Evolutionary conservation across 345 rosid genomes (phyloP).

Genomic region (Combretum micranthum): DNA sequence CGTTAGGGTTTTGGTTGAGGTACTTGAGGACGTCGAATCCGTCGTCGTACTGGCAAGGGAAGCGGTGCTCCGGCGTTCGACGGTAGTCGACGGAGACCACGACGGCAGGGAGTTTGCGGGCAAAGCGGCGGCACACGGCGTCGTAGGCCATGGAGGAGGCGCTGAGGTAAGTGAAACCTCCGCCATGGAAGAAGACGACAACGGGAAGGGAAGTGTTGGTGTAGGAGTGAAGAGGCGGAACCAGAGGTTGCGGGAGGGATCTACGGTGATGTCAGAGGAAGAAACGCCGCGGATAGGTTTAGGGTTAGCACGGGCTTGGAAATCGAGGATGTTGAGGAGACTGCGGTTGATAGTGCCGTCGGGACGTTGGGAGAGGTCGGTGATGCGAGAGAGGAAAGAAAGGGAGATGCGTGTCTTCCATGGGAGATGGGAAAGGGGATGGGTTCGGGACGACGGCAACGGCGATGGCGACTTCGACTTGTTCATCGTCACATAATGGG

Average conservation of each 20-base stretch:
- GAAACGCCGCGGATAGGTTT: too few relatives aligned
- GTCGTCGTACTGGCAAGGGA: constrained; percentile 73
- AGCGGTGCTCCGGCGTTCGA: constrained; percentile 62
- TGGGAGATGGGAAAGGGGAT: constrained; percentile 42
- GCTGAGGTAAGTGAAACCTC: constrained; percentile 64
- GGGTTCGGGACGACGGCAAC: too few relatives aligned
- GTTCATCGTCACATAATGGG: too few relatives aligned
- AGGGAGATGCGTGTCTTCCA: constrained; percentile 46
- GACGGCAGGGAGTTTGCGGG: constrained; percentile 41
- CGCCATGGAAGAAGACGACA: constrained; percentile 77
- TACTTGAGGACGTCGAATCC: constrained; percentile 54
- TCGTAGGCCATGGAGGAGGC: constrained; percentile 45
- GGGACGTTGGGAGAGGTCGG: constrained; percentile 29
- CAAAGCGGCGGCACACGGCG: constrained; percentile 53
- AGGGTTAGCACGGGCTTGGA: constrained; percentile 38
- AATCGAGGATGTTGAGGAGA: constrained; percentile 40
- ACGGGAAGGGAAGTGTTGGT: constrained; percentile 40
- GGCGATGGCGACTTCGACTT: too few relatives aligned
- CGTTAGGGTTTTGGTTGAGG: constrained; percentile 31
- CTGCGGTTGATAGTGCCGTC: constrained; percentile 69
- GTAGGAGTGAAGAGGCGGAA: constrained; percentile 55
- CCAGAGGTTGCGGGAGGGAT: constrained; percentile 62
- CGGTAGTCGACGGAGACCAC: constrained; percentile 79
- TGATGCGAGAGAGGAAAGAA: constrained; percentile 27
- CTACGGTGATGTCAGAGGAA: too few relatives aligned